phyloP scores from a whole-genome alignment of 495 filamentous ascomycete genomes.

The Xylaria castorea region DNA sequence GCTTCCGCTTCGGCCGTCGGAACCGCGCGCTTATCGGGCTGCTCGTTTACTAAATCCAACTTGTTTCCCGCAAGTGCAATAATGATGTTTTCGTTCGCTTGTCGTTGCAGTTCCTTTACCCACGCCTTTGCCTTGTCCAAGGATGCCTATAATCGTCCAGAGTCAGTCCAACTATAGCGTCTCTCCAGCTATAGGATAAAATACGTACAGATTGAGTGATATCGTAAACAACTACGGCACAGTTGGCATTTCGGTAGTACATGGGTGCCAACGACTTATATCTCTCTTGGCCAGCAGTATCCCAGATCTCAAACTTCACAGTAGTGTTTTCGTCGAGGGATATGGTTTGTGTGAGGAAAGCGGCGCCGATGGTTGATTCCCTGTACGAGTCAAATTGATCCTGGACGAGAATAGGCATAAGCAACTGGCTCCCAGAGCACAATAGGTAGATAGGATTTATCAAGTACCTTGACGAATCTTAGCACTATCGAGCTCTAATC shows the following conservation, averaged over 20 bases:
- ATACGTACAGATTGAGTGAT: conserved; percentile 92
- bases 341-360: conserved; percentile 98
- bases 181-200: conserved; percentile 8
- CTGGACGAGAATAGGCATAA: conserved; percentile 50
- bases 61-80: conserved; percentile 99
- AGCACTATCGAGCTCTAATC: conserved; percentile 91
- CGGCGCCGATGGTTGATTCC: conserved; percentile 98
- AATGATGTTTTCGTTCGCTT: conserved; percentile 99
- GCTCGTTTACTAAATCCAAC: conserved; percentile 87
- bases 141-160: conserved; percentile 67
- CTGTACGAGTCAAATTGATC: conserved; percentile 99
- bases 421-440: conserved; percentile 17
- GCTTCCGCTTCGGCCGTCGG: conserved; percentile 87
- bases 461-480: conserved; percentile 91
- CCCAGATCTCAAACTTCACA: conserved; percentile 99
- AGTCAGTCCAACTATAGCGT: conserved; percentile 22
- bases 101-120: conserved; percentile 98
- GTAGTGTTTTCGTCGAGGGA: conserved; percentile 96
- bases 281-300: conserved; percentile 96
- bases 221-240: conserved; percentile 98
- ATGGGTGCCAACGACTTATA: conserved; percentile 99
- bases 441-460: background rate
- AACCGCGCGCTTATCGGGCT: conserved; percentile 93
- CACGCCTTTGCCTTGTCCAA: conserved; percentile 98
- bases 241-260: conserved; percentile 99